Evolutionary conservation across 2,329 filamentous ascomycete genomes (phyloP).

Genomic region (Epichloe brachyelytri): DNA sequence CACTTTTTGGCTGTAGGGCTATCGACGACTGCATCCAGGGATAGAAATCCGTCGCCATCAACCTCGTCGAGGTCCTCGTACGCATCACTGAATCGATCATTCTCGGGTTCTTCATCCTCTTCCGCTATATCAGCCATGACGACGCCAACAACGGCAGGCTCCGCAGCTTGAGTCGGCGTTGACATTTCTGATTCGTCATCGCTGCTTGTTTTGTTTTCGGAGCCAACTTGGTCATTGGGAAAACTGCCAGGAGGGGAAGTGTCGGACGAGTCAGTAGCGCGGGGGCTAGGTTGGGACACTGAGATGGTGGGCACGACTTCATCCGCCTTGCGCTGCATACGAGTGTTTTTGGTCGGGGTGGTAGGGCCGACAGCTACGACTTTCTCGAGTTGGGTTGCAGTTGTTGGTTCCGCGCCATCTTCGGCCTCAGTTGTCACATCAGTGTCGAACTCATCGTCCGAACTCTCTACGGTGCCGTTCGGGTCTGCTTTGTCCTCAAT

Average conservation of each 20-base stretch:
- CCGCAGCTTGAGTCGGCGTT: conserved; percentile 9
- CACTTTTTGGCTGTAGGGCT: conserved; percentile 30
- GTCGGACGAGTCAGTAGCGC: neutral
- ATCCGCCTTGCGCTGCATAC: neutral
- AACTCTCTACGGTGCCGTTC: conserved; percentile 29
- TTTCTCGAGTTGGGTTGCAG: neutral
- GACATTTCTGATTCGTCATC: conserved; percentile 4
- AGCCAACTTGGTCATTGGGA: neutral
- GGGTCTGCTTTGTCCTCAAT: conserved; percentile 54
- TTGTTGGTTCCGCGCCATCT: neutral
- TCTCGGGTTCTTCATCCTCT: conserved; percentile 34
- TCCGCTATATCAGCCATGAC: conserved; percentile 23
- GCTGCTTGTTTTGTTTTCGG: neutral
- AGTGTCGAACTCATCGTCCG: conserved; percentile 18
- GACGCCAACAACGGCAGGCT: conserved; percentile 10
- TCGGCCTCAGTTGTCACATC: conserved; percentile 7
- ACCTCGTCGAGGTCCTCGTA: conserved; percentile 58
- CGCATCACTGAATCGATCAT: conserved; percentile 62
- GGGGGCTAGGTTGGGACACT: conserved; percentile 4
- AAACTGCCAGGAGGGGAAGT: conserved; percentile 4
- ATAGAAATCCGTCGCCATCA: conserved; percentile 56
- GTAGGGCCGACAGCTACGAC: neutral
- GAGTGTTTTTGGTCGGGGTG: conserved; percentile 1
- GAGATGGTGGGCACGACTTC: conserved; percentile 2
- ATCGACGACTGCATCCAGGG: conserved; percentile 58